Evolutionary conservation across 129 eudicot species (phyloP).

Genomic region (Artemisia annua): DNA sequence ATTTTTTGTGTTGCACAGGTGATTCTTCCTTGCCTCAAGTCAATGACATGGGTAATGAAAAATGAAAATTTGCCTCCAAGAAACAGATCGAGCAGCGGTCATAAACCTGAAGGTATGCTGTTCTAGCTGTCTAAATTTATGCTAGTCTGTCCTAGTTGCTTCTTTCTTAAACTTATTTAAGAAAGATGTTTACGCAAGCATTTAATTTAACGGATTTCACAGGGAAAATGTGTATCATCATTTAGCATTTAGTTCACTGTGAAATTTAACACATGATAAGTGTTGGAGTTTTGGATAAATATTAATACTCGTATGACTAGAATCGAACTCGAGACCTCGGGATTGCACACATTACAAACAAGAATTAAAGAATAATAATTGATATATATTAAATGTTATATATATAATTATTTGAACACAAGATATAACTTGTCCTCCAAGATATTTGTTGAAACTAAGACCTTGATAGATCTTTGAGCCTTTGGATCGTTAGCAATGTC

Average conservation of each 20-base stretch:
- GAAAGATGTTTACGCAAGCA: slow-evolving; percentile 11
- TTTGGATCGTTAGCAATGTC: too few species aligned
- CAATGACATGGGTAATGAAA: slow-evolving; percentile 98
- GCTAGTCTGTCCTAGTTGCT: slow-evolving; percentile 11
- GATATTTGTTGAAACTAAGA: too few species aligned
- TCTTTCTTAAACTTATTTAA: background rate
- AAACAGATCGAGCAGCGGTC: slow-evolving; percentile 81
- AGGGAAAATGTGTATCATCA: slow-evolving; percentile 13
- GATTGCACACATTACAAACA: too few species aligned
- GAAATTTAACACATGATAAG: background rate
- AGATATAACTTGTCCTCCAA: too few species aligned
- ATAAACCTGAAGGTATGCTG: slow-evolving; percentile 72
- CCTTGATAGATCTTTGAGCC: too few species aligned
- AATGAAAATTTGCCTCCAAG: slow-evolving; percentile 67
- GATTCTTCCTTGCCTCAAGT: slow-evolving; percentile 89
- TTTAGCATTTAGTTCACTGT: slow-evolving; percentile 1
- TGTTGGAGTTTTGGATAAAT: too few species aligned
- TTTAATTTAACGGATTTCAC: background rate
- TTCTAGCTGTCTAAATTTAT: slow-evolving; percentile 4
- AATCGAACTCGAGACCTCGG: too few species aligned
- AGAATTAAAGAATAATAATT: too few species aligned
- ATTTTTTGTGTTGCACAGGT: slow-evolving; percentile 36
- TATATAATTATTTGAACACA: too few species aligned
- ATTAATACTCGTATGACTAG: too few species aligned
- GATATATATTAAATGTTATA: too few species aligned